Percentiles rank a stretch among this genome's conserved stretches.
Conservation (phyloP, 2,329 filamentous ascomycete genomes). For the Fusarium brachygibbosum region DNA sequence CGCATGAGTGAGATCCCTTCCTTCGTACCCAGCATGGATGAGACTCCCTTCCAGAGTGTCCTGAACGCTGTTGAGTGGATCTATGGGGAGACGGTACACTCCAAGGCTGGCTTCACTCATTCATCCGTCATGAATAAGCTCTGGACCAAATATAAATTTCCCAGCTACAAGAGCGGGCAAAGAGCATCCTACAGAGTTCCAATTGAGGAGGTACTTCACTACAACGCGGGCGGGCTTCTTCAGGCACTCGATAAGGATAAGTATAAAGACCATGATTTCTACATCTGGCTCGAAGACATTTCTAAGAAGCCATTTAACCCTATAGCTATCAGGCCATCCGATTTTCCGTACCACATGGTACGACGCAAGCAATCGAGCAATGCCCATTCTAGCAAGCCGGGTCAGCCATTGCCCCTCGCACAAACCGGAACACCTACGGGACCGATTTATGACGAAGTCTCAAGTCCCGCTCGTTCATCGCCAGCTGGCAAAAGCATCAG, state of each 20-base stretch:
- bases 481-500: constrained; percentile 54
- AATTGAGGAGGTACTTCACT: constrained; percentile 59
- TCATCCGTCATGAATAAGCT: constrained; percentile 48
- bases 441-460: constrained; percentile 26
- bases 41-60: constrained; percentile 49
- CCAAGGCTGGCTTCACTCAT: constrained; percentile 45
- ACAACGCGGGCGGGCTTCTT: constrained; percentile 60
- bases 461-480: constrained; percentile 41
- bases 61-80: constrained; percentile 47
- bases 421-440: constrained; percentile 9
- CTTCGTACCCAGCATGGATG: constrained; percentile 9
- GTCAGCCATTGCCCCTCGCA: not conserved
- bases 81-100: constrained; percentile 29
- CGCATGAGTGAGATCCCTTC: constrained; percentile 2
- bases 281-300: constrained; percentile 53
- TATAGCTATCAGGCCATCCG: constrained; percentile 47
- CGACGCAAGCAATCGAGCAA: constrained; percentile 44
- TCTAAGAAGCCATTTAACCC: constrained; percentile 48
- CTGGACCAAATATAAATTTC: constrained; percentile 53
- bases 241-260: constrained; percentile 51
- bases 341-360: constrained; percentile 50
- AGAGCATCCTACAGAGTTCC: constrained; percentile 58
- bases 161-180: constrained; percentile 45
- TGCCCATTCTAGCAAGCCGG: constrained; percentile 8
- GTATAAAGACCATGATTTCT: constrained; percentile 53